Evolutionary conservation across 306 rosid species (phyloP), one percentile per base, ranked within the genome.

Genomic region (Inga laurina): DNA sequence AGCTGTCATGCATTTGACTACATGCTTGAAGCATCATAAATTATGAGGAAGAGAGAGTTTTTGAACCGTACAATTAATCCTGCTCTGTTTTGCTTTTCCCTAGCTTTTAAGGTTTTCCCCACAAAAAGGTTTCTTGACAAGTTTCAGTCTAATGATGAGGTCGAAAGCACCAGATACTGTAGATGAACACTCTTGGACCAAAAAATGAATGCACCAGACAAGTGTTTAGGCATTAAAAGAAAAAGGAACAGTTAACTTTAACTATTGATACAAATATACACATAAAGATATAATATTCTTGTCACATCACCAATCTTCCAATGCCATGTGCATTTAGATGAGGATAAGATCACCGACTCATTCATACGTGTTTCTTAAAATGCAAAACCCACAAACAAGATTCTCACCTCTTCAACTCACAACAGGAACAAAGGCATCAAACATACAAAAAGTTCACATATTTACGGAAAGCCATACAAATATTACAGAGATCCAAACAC

Each of bases 401-500:
- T 27, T 30, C 69, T 64, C 69, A 27, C 19, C 67, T 9, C 49
- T 54, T 49, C 41, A 62, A 68, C 48, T 57, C 80, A 11, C 19
- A 74, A 51, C 19, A 74, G 62, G 81, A 84, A 19, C 27, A 79
- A 14, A 79, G 56, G 39, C 78, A 79, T 56, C 30, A 87, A 79
- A 54, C 71, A 34, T 5, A 49, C 78, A 56, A 21, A 45, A 79
- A 30, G 78, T 65, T 72, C 46, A 80, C 24, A 76, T 8, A 66
- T 84, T 35, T 64, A 79, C 57, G 56, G 77, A 6, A 41, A 74
- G 68, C 82, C 62, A 82, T 49, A 34, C 2, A 66, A 10, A 68
- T 68, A 85, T 46, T 5, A 81, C 37, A 81, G 54, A 57, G 34
- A 74, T 74, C 75, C 81, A 87, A 82, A 75, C 80, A 21, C 30